These are phyloP conservation scores for Phytophthora crassamura DNA, from an alignment of 352 stramenopile species.

Conservation along the genomic window DNA sequence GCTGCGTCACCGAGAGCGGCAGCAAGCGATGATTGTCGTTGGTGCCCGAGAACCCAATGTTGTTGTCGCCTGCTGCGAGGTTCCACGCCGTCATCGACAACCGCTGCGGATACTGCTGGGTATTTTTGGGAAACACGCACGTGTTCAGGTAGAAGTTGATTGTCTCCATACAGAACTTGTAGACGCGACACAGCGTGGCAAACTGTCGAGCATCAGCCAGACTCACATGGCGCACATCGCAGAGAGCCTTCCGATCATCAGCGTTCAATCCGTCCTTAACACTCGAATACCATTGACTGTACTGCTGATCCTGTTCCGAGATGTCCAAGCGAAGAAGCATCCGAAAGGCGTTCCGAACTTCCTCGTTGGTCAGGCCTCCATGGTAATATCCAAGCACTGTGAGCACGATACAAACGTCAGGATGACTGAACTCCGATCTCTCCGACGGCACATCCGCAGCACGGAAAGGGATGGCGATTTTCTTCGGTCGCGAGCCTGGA, in stretches of 20 bases:
- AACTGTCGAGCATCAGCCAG: conserved; percentile 75
- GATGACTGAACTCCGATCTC: conserved; percentile 90
- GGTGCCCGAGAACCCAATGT: conserved; percentile 90
- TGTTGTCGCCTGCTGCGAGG: conserved; percentile 60
- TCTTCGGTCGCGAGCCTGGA: conserved; percentile 52
- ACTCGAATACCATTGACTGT: conserved; percentile 69
- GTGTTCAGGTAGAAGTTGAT: conserved; percentile 91
- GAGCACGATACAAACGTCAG: conserved; percentile 82
- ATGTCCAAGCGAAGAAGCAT: conserved; percentile 67
- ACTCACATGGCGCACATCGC: conserved; percentile 77
- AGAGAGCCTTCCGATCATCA: conserved; percentile 41
- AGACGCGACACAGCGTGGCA: conserved; percentile 52
- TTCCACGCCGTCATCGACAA: conserved; percentile 86
- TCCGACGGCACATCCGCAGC: conserved; percentile 84
- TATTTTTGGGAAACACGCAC: conserved; percentile 87
- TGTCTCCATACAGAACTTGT: conserved; percentile 62
- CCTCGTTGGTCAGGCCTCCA: conserved; percentile 52
- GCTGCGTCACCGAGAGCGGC: conserved; percentile 70
- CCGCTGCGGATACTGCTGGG: conserved; percentile 74
- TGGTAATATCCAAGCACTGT: conserved; percentile 91
- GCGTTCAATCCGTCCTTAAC: conserved; percentile 27
- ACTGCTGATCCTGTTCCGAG: conserved; percentile 69
- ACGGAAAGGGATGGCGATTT: conserved; percentile 87
- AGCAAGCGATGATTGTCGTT: conserved; percentile 90
- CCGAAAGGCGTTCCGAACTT: conserved; percentile 63